Percentiles rank a stretch among this genome's conserved stretches.
Conservation (phyloP, 2,329 filamentous ascomycete species). For the Coccinonectria pachysandricola region DNA sequence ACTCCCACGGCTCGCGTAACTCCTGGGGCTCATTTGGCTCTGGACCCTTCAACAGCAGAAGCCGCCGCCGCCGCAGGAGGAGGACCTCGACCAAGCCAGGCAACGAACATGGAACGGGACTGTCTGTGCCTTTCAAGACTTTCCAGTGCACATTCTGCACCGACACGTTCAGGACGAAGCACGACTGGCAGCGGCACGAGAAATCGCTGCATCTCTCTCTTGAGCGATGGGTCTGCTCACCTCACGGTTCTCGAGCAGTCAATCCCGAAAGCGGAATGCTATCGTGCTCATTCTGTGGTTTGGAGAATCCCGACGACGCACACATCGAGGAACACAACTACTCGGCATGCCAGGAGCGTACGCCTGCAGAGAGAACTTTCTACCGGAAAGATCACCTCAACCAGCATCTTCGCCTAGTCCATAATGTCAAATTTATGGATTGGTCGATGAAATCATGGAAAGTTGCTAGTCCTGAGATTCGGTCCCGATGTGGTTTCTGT, state of each 20-base stretch:
- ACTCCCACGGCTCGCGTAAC: slow-evolving; percentile 46
- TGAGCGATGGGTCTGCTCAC: slow-evolving; percentile 55
- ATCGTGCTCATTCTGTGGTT: slow-evolving; percentile 50
- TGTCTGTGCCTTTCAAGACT: slow-evolving; percentile 39
- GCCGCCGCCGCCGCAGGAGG: slow-evolving; percentile 40
- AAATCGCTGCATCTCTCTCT: slow-evolving; percentile 56
- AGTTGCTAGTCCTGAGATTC: slow-evolving; percentile 47
- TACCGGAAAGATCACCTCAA: slow-evolving; percentile 59
- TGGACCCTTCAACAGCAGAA: slow-evolving; percentile 30
- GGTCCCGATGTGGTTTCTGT: slow-evolving; percentile 57
- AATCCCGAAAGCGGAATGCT: slow-evolving; percentile 48
- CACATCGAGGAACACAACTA: slow-evolving; percentile 52
- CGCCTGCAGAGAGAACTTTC: slow-evolving; percentile 50
- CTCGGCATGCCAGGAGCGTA: slow-evolving; percentile 56
- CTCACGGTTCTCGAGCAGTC: slow-evolving; percentile 43
- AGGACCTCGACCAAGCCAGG: slow-evolving; percentile 26
- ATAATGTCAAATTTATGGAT: slow-evolving; percentile 48
- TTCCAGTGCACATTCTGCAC: slow-evolving; percentile 62
- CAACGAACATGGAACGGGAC: slow-evolving; percentile 24
- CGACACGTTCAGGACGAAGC: slow-evolving; percentile 56
- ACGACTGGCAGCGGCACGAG: slow-evolving; percentile 63
- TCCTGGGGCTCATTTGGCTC: slow-evolving; percentile 44
- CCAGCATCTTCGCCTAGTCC: slow-evolving; percentile 53
- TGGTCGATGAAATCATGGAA: slow-evolving; percentile 60
- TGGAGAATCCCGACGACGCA: slow-evolving; percentile 41